Evolutionary conservation across 129 eudicot genomes (phyloP).

Genomic region (Tagetes patula): DNA sequence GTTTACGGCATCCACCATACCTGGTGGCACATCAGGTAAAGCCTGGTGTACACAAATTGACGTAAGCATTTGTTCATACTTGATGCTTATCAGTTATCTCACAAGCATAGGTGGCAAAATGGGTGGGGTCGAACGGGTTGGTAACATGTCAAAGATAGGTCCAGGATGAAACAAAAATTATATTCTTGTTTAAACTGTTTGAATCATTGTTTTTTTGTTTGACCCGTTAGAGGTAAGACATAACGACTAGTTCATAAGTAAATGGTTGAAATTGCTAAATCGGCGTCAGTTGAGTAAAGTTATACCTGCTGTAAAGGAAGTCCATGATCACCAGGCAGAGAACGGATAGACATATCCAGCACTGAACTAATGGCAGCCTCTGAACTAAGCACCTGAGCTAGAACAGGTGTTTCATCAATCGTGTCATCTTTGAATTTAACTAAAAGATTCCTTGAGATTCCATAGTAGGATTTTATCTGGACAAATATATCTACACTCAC

Average conservation of each 20-base stretch:
- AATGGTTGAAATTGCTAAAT: not conserved
- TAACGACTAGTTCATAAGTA: not conserved
- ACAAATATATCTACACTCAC: too few relatives aligned
- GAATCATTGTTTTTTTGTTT: not conserved
- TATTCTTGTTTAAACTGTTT: not conserved
- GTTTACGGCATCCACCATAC: slow-evolving; percentile 87
- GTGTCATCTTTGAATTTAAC: slow-evolving; percentile 88
- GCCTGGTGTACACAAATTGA: slow-evolving; percentile 46
- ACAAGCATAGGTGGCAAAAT: not conserved
- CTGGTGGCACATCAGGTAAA: slow-evolving; percentile 92
- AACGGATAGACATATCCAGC: slow-evolving; percentile 89
- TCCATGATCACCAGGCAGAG: slow-evolving; percentile 92
- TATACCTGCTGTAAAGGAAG: slow-evolving; percentile 90
- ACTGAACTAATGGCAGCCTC: slow-evolving; percentile 84
- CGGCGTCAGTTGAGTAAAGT: not conserved
- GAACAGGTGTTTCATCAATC: slow-evolving; percentile 78
- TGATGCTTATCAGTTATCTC: slow-evolving; percentile 13
- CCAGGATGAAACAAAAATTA: not conserved
- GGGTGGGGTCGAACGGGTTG: not conserved
- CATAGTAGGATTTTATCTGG: slow-evolving; percentile 89
- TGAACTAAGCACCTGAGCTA: slow-evolving; percentile 88
- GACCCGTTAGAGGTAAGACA: not conserved
- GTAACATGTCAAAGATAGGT: not conserved
- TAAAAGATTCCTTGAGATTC: slow-evolving; percentile 82
- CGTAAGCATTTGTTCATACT: slow-evolving; percentile 6